These are phyloP conservation scores for Rozella allomycis DNA, from an alignment of 371 early-diverging fungal species.

Conservation along the genomic window DNA sequence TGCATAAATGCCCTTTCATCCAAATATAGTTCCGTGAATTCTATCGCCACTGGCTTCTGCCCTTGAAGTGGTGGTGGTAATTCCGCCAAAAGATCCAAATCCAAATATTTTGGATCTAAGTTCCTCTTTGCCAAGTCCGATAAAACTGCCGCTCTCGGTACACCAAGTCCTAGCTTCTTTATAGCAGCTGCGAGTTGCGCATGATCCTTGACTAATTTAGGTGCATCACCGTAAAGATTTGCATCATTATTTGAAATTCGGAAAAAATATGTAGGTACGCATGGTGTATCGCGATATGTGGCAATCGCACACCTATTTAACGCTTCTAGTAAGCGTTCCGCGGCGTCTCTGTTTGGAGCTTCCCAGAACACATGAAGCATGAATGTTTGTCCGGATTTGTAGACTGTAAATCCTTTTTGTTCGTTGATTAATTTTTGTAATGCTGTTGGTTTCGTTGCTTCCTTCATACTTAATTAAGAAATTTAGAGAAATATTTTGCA, in stretches of 20 bases:
- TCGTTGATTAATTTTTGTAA: too few species aligned
- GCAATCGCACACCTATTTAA: too few species aligned
- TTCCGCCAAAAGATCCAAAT: slow-evolving; percentile 1
- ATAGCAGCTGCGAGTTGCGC: not conserved
- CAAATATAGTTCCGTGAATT: slow-evolving; percentile 1
- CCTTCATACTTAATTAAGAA: too few species aligned
- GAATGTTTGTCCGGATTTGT: too few species aligned
- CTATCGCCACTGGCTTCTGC: not conserved
- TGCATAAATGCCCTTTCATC: slow-evolving; percentile 1
- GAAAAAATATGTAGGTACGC: slow-evolving; percentile 2
- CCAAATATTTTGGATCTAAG: not conserved
- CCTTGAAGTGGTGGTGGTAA: not conserved
- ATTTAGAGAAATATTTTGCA: too few species aligned
- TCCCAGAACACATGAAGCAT: too few species aligned
- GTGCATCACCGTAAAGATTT: not conserved
- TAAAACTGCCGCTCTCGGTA: not conserved
- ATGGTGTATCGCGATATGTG: slow-evolving; percentile 1
- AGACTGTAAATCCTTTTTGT: too few species aligned
- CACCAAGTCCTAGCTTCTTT: slow-evolving; percentile 1
- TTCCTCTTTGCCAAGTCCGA: not conserved
- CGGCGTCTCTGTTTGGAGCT: too few species aligned
- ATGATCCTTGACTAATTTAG: not conserved
- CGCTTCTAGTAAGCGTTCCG: too few species aligned
- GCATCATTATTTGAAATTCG: not conserved
- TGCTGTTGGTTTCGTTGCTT: too few species aligned